These are phyloP conservation scores for Phaeosphaeria sp. DNA, from an alignment of 2,329 filamentous ascomycete species.

Conservation along the genomic window DNA sequence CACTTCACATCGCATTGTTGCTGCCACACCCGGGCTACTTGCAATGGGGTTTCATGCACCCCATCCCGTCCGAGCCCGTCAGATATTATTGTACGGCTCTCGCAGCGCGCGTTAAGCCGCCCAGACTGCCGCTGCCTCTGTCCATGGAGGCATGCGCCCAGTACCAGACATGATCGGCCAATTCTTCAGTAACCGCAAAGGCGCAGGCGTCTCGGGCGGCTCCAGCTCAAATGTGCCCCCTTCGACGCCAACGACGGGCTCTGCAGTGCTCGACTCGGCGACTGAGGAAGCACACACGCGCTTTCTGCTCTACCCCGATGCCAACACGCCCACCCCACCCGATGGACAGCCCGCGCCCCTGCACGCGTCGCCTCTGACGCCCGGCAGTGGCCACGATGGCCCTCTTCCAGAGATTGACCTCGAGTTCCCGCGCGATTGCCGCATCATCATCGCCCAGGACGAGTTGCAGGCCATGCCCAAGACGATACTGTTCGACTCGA, in stretches of 20 bases:
- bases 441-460: constrained; percentile 54
- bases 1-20: neutral
- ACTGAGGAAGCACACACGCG: constrained; percentile 51
- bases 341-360: constrained; percentile 48
- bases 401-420: constrained; percentile 51
- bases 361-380: constrained; percentile 34
- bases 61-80: constrained; percentile 28
- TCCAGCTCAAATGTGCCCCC: constrained; percentile 13
- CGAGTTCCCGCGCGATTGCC: constrained; percentile 49
- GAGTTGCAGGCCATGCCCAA: constrained; percentile 45
- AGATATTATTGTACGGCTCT: constrained; percentile 5
- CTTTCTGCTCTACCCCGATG: constrained; percentile 51
- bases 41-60: constrained; percentile 38
- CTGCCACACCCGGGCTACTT: constrained; percentile 7
- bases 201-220: constrained; percentile 14
- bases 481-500: constrained; percentile 52
- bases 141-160: constrained; percentile 21
- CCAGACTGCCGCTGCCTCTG: constrained; percentile 20
- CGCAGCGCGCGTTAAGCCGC: neutral
- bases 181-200: constrained; percentile 48
- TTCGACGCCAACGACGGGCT: constrained; percentile 8
- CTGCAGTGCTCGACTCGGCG: constrained; percentile 40
- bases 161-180: constrained; percentile 49
- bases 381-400: constrained; percentile 44
- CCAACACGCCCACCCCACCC: constrained; percentile 42